A percentile compares a stretch with the other conserved stretches of the same genome.
phyloP scores from a whole-genome alignment of 345 rosid species.

The Theobroma cacao region DNA sequence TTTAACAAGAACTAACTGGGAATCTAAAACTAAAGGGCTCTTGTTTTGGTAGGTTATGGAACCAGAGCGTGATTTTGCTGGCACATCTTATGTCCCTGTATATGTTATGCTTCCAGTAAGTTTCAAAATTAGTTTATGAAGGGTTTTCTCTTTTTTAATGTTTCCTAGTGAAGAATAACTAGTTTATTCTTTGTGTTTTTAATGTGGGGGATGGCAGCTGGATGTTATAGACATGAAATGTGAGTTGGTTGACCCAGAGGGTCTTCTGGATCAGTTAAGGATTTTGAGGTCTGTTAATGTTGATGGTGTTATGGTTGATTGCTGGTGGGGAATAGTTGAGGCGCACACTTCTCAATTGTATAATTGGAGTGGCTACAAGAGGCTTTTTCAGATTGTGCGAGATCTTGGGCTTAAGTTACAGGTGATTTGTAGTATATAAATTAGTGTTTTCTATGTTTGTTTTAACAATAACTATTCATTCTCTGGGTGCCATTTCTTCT shows the following conservation, averaged over 20 bases:
- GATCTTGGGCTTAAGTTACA: constrained; percentile 80
- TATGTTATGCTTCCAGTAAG: constrained; percentile 95
- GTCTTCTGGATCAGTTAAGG: constrained; percentile 54
- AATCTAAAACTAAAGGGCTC: background rate
- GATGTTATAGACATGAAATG: constrained; percentile 73
- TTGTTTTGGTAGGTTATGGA: constrained; percentile 28
- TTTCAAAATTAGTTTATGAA: background rate
- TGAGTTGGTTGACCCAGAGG: constrained; percentile 69
- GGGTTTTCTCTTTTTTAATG: background rate
- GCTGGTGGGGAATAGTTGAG: constrained; percentile 99
- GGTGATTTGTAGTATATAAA: constrained; percentile 29
- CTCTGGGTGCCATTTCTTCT: background rate
- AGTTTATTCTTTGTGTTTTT: background rate
- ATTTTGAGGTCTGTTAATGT: constrained; percentile 68
- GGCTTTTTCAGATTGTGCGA: constrained; percentile 74
- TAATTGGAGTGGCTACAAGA: constrained; percentile 83
- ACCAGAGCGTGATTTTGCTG: constrained; percentile 78
- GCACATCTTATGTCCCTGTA: constrained; percentile 75
- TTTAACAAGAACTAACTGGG: background rate
- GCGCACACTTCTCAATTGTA: constrained; percentile 65
- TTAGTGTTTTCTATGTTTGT: background rate
- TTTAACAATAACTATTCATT: background rate
- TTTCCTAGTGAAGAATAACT: background rate
- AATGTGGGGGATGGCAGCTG: constrained; percentile 42
- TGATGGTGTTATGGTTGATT: constrained; percentile 88